Base-by-base conservation (phyloP, 331 rosid genomes). In the Saraca asoca region DNA sequence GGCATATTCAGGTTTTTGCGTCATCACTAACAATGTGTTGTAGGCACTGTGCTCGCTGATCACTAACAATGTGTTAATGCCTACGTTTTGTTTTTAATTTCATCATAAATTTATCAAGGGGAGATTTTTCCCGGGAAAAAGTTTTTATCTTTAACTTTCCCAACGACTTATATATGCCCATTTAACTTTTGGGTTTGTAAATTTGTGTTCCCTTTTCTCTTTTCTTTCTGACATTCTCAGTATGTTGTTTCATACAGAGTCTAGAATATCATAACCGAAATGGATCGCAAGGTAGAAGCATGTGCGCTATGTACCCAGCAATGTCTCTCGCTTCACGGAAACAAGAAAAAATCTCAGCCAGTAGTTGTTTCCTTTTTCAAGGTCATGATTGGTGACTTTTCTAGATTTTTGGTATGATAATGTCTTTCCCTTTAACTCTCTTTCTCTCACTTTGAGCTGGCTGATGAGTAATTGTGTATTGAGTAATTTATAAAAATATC, bases 361-460 rank as follows among this genome's bases (percentile, higher is more conserved):
- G 49, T 5, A 1, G 75, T 68, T 8, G 57, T 31, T 42, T 79
- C 90, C 14, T 90, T 90, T 78, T 83, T 85, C 86, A 87, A 76
- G 83, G n/a, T 85, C 74, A 74, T 90, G 76, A 5, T 73, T 46
- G 80, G 75, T 11, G 68, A 66, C 20, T 73, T 79, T 50, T 73
- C 85, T 2, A 34, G 39, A 20, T 45, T 77, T 62, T 43, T 90
- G 96, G 95, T 90, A 75, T n/a, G 53, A 54, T 24, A 56, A 15
- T 48, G 3, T 46, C 44, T 44, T 41, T 50, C 49, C 45, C 20
- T 34, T 13, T 4, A 18, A 62, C 16, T 17, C 48, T 16, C 35
- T n/a, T 5, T 50, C 55, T 18, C 20, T 66, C 70, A 67, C 16
- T 43, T 12, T 59, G 19, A 18, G 70, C 64, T 20, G 15, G 56